Base-by-base conservation (phyloP, 768 basidiomycete species). In the Rhizopogon vulgaris region DNA sequence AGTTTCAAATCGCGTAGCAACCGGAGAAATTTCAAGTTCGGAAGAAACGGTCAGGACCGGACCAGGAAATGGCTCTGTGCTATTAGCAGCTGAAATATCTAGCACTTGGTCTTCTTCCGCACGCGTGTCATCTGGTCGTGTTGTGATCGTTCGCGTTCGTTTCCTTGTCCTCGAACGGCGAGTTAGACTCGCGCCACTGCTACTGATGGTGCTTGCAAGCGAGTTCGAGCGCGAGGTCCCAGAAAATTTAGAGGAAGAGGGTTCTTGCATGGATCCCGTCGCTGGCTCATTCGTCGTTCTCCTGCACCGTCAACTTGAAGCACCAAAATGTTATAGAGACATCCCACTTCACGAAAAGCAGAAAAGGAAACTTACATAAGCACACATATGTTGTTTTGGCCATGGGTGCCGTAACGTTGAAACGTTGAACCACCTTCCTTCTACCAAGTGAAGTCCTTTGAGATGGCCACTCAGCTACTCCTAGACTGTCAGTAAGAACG, bases 61-160 rank as follows among this genome's bases (percentile, higher is more conserved):
- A 39, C 30, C 46, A 34, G 52, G 41, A 52, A n/a, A 17, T 11
- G 34, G 11, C 6, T 56, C 58, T 3, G 37, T 2, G 46, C 34
- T 64, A 41, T 69, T 56, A 2, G 62, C 58, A 7, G 53, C 51
- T 41, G 64, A 68, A 52, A 68, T 68, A 51, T 68, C 67, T 27
- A 68, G 18, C 10, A 68, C 63, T 38, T 56, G 52, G 36, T 64
- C 61, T 38, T 53, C 55, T 8, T 48, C 56, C 5, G 49, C 22
- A 22, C 18, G 14, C 34, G 45, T 37, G 22, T 59, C 60, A 49
- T 70, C 67, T 53, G 39, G 49, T 53, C 41, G 53, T 54, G 41
- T 68, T 63, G 75, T 78, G 50, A 78, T 67, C 22, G 82, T 80
- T 62, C 64, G 73, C 48, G 79, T 80, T 66, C 82, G 78, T 55